Evolutionary conservation across 495 filamentous ascomycete genomes (phyloP).

Genomic region (Xylaria curta): DNA sequence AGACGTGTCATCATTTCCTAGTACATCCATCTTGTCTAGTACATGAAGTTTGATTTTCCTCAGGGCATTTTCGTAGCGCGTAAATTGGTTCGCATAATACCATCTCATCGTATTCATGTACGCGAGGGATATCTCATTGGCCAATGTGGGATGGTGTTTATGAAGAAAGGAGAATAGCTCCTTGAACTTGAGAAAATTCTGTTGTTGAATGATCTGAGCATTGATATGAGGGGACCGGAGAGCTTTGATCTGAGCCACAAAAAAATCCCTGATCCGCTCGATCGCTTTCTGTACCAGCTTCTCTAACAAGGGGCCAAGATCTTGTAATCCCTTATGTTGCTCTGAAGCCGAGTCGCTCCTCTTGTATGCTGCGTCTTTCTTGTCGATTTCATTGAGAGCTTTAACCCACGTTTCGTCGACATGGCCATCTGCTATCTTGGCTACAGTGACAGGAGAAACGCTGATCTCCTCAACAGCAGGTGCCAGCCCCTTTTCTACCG

Average conservation of each 20-base stretch:
- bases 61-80: slow-evolving; percentile 81
- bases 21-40: slow-evolving; percentile 82
- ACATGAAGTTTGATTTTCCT: slow-evolving; percentile 82
- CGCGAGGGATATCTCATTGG: slow-evolving; percentile 87
- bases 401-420: slow-evolving; percentile 92
- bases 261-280: slow-evolving; percentile 90
- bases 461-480: slow-evolving; percentile 92
- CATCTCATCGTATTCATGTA: slow-evolving; percentile 99
- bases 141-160: slow-evolving; percentile 75
- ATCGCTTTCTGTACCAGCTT: slow-evolving; percentile 89
- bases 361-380: slow-evolving; percentile 74
- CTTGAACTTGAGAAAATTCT: slow-evolving; percentile 84
- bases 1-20: slow-evolving; percentile 76
- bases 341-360: slow-evolving; percentile 63
- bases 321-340: slow-evolving; percentile 75
- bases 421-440: slow-evolving; percentile 81
- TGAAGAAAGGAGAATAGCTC: slow-evolving; percentile 85
- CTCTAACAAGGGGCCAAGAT: slow-evolving; percentile 83
- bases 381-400: slow-evolving; percentile 83
- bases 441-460: slow-evolving; percentile 80
- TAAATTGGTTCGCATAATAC: slow-evolving; percentile 95
- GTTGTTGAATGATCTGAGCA: slow-evolving; percentile 92
- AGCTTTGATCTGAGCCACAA: slow-evolving; percentile 92
- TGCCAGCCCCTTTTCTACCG: slow-evolving; percentile 85
- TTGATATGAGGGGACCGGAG: slow-evolving; percentile 94